Evolutionary conservation across 495 filamentous ascomycete species (phyloP).

Genomic region (Annulohypoxylon nitens): DNA sequence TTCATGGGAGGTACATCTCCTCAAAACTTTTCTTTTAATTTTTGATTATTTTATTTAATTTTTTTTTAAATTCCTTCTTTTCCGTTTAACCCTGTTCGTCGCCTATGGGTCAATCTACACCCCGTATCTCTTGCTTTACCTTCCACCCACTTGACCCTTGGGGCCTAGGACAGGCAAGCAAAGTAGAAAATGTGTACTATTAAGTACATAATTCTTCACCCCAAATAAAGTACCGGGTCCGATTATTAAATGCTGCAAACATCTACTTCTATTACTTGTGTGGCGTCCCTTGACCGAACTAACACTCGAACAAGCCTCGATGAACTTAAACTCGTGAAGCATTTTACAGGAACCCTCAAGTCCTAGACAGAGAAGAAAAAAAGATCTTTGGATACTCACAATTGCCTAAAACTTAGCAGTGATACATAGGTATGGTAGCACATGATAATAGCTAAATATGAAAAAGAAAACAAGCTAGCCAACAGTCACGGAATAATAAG

Average conservation of each 20-base stretch:
- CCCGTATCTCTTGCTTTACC: conserved; percentile 23
- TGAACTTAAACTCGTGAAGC: conserved; percentile 27
- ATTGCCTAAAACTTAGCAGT: conserved; percentile 27
- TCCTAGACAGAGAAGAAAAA: conserved; percentile 3
- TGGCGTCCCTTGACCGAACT: conserved; percentile 25
- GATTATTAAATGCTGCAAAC: conserved; percentile 25
- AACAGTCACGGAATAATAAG: conserved; percentile 36
- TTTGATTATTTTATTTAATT: conserved; percentile 14
- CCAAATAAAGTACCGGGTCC: conserved; percentile 32
- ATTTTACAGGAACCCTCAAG: conserved; percentile 17
- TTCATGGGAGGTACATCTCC: conserved; percentile 15
- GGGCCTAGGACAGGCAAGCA: conserved; percentile 33
- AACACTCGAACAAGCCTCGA: conserved; percentile 33
- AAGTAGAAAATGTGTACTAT: conserved; percentile 39
- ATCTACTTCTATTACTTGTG: conserved; percentile 28
- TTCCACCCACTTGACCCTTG: conserved; percentile 38
- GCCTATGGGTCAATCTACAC: conserved; percentile 2
- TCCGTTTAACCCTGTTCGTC: conserved; percentile 29
- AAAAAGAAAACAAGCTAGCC: conserved; percentile 44
- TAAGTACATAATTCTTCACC: conserved; percentile 42
- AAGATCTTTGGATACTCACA: conserved; percentile 40
- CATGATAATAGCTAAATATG: conserved; percentile 40
- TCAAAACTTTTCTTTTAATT: conserved; percentile 15
- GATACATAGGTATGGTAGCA: conserved; percentile 34
- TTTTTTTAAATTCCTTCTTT: conserved; percentile 18